Conservation (phyloP, 805 yeast species). For the Zygotorulaspora florentina region DNA sequence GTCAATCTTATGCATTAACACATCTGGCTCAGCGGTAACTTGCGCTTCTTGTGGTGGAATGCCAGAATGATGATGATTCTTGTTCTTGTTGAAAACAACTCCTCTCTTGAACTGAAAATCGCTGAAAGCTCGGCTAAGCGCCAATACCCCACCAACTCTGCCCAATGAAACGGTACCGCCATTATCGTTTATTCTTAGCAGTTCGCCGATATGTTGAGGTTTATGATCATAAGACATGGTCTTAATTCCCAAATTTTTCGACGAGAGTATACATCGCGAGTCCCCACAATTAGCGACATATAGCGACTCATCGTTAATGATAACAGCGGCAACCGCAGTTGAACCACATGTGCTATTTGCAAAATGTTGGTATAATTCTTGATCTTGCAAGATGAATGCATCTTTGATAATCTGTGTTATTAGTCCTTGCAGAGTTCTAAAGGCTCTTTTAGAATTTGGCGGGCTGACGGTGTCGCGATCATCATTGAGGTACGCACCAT, state of each 20-base stretch:
- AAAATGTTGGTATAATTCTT: conserved; percentile 39
- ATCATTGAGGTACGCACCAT: conserved; percentile 18
- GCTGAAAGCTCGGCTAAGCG: conserved; percentile 86
- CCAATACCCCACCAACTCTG: conserved; percentile 92
- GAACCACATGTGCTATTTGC: conserved; percentile 47
- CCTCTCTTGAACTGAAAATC: conserved; percentile 55
- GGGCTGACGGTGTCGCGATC: conserved; percentile 10
- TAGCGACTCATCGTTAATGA: conserved; percentile 43
- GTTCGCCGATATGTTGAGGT: conserved; percentile 93
- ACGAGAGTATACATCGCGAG: conserved; percentile 57
- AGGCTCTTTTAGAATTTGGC: conserved; percentile 18
- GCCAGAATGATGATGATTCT: conserved; percentile 9
- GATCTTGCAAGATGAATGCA: conserved; percentile 45
- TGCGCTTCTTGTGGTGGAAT: conserved; percentile 64
- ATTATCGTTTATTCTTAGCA: conserved; percentile 83
- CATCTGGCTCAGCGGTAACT: conserved; percentile 77
- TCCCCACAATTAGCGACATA: conserved; percentile 73
- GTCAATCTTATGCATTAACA: conserved; percentile 50
- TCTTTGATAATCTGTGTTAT: conserved; percentile 39
- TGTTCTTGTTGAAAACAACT: conserved; percentile 35
- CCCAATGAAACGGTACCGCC: conserved; percentile 93
- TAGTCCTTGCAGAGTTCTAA: conserved; percentile 35
- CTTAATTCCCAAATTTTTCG: conserved; percentile 52
- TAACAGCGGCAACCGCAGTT: conserved; percentile 46
- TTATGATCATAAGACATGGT: conserved; percentile 76